Conservation (phyloP, 192 early-diverging fungal species). For the Coemansia sp. region DNA sequence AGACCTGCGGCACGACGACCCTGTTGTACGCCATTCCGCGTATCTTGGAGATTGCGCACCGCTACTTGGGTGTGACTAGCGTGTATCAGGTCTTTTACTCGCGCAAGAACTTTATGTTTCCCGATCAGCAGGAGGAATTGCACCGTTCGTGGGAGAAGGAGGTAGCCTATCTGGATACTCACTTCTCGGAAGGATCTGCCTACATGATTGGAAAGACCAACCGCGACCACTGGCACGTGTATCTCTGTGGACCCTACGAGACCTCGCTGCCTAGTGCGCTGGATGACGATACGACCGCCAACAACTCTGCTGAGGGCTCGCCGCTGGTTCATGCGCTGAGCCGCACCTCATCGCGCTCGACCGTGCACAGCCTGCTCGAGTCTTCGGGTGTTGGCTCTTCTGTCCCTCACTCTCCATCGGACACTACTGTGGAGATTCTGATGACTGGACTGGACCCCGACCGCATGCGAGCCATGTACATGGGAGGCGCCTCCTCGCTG, state of each 20-base stretch:
- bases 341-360: slow-evolving; percentile 52
- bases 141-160: slow-evolving; percentile 94
- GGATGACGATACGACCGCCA: slow-evolving; percentile 23
- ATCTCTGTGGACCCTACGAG: slow-evolving; percentile 75
- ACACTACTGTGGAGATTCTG: slow-evolving; percentile 94
- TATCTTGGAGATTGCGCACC: slow-evolving; percentile 81
- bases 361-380: slow-evolving; percentile 23
- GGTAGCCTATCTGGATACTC: slow-evolving; percentile 71
- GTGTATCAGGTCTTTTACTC: slow-evolving; percentile 90
- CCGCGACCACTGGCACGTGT: slow-evolving; percentile 96
- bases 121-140: slow-evolving; percentile 84
- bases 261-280: neutral
- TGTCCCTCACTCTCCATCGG: slow-evolving; percentile 23
- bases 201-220: slow-evolving; percentile 95
- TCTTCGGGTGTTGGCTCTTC: neutral
- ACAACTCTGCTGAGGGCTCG: slow-evolving; percentile 42
- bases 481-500: slow-evolving; percentile 60
- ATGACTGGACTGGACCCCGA: slow-evolving; percentile 90
- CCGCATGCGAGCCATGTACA: slow-evolving; percentile 80
- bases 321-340: slow-evolving; percentile 33
- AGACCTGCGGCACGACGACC: slow-evolving; percentile 98
- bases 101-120: slow-evolving; percentile 96
- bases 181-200: slow-evolving; percentile 74
- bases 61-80: slow-evolving; percentile 59
- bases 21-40: slow-evolving; percentile 85